Percentiles rank a stretch among this genome's conserved stretches.
These are phyloP conservation scores for Talaromyces piceae DNA, from an alignment of 2,329 filamentous ascomycete species.

Conservation along the genomic window DNA sequence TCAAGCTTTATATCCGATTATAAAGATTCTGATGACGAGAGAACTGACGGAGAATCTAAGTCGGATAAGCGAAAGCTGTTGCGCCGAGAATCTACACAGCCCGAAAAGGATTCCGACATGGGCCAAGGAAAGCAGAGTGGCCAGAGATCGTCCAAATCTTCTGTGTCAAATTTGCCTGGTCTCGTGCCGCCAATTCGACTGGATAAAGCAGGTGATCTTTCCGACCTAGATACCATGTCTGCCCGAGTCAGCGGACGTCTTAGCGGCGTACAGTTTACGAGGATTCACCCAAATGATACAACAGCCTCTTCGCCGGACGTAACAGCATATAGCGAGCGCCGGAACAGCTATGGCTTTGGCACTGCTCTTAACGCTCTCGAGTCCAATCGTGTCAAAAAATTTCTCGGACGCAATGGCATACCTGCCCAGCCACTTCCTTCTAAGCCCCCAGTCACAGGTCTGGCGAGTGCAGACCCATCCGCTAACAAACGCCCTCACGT, in stretches of 20 bases:
- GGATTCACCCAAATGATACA: conserved; percentile 1
- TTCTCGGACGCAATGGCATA: conserved; percentile 16
- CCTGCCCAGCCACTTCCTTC: conserved; percentile 20
- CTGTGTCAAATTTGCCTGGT: conserved; percentile 41
- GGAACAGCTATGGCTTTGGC: conserved; percentile 25
- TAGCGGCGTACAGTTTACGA: conserved; percentile 6
- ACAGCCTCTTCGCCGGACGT: conserved; percentile 15
- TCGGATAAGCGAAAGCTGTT: conserved; percentile 21
- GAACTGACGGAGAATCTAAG: conserved; percentile 23
- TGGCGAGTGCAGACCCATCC: conserved; percentile 34
- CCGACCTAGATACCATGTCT: background rate
- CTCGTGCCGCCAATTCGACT: conserved; percentile 44
- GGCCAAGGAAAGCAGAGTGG: conserved; percentile 25
- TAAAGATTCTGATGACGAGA: conserved; percentile 41
- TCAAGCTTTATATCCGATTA: conserved; percentile 41
- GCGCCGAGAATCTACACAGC: conserved; percentile 25
- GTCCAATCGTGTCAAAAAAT: conserved; percentile 20
- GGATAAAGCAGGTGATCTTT: conserved; percentile 26
- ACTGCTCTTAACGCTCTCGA: conserved; percentile 18
- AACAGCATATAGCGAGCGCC: conserved; percentile 12
- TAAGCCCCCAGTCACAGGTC: conserved; percentile 39
- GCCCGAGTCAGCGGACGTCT: background rate
- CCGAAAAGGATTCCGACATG: conserved; percentile 25
- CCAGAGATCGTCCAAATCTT: conserved; percentile 30
- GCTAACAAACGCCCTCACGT: conserved; percentile 20